phyloP scores from a whole-genome alignment of 768 basidiomycete species.

The Kockovaella imperatae region DNA sequence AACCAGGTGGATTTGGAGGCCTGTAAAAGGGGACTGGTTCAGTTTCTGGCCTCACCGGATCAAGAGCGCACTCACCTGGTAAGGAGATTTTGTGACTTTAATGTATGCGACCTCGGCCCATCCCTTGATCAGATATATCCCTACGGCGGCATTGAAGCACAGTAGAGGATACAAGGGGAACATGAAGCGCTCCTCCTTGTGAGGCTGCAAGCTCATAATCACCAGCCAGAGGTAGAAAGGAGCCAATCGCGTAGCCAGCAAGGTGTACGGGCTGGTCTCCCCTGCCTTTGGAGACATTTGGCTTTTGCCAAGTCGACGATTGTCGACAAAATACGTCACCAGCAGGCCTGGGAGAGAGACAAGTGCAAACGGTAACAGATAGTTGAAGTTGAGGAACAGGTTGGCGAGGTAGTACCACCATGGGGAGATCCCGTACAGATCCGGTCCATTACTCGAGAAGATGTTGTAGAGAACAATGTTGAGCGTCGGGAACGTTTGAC shows the following conservation, averaged over 20 bases:
- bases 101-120: slow-evolving; percentile 76
- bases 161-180: slow-evolving; percentile 85
- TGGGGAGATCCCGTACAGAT: slow-evolving; percentile 85
- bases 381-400: slow-evolving; percentile 88
- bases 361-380: slow-evolving; percentile 70
- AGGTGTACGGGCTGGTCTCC: slow-evolving; percentile 61
- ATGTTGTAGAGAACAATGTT: slow-evolving; percentile 92
- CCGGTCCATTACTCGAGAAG: slow-evolving; percentile 79
- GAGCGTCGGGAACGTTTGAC: slow-evolving; percentile 71
- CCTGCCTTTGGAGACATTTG: slow-evolving; percentile 47
- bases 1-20: slow-evolving; percentile 74
- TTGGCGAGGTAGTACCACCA: slow-evolving; percentile 80
- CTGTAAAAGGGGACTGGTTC: not conserved
- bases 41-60: not conserved
- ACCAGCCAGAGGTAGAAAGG: slow-evolving; percentile 86
- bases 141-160: slow-evolving; percentile 90
- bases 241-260: slow-evolving; percentile 67
- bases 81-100: slow-evolving; percentile 70
- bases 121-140: slow-evolving; percentile 73
- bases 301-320: slow-evolving; percentile 59
- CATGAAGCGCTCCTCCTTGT: slow-evolving; percentile 99
- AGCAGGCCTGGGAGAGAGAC: slow-evolving; percentile 68
- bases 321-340: slow-evolving; percentile 67
- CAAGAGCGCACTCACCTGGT: slow-evolving; percentile 54
- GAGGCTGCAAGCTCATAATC: slow-evolving; percentile 70